phyloP scores from a whole-genome alignment of 371 early-diverging fungal species.

The Saksenaea oblongispora region DNA sequence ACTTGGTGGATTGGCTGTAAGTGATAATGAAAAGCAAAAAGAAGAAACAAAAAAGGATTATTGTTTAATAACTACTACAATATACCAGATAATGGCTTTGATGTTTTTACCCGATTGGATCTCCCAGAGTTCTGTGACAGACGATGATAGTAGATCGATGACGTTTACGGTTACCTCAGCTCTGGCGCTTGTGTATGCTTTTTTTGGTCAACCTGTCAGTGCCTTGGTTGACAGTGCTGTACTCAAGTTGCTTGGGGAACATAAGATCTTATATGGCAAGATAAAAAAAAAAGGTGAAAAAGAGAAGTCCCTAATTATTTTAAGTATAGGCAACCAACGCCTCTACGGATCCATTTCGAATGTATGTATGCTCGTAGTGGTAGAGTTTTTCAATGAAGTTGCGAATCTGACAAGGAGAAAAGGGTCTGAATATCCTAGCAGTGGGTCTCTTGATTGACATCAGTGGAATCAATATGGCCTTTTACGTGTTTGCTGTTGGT shows the following conservation, averaged over 20 bases:
- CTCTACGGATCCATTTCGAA: constrained; percentile 47
- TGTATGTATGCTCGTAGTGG: background rate
- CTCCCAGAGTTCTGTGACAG: background rate
- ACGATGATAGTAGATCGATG: background rate
- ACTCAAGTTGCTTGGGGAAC: constrained; percentile 50
- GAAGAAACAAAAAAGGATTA: background rate
- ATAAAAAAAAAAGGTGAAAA: background rate
- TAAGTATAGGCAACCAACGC: constrained; percentile 36
- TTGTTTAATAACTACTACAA: background rate
- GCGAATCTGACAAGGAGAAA: background rate
- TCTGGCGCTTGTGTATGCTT: constrained; percentile 37
- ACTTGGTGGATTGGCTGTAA: constrained; percentile 37
- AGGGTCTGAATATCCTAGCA: constrained; percentile 34
- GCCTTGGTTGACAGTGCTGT: constrained; percentile 52
- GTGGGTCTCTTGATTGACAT: constrained; percentile 35
- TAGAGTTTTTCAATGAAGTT: background rate
- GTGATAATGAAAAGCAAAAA: background rate
- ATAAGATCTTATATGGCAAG: constrained; percentile 49
- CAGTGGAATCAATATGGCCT: constrained; percentile 31
- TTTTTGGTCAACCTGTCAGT: constrained; percentile 43
- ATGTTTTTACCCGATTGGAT: background rate
- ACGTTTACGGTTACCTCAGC: constrained; percentile 25
- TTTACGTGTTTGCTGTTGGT: constrained; percentile 45
- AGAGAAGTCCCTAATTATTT: background rate
- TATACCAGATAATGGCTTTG: background rate